These are phyloP conservation scores for Mortierella claussenii DNA, from an alignment of 192 early-diverging fungal species.

Conservation along the genomic window DNA sequence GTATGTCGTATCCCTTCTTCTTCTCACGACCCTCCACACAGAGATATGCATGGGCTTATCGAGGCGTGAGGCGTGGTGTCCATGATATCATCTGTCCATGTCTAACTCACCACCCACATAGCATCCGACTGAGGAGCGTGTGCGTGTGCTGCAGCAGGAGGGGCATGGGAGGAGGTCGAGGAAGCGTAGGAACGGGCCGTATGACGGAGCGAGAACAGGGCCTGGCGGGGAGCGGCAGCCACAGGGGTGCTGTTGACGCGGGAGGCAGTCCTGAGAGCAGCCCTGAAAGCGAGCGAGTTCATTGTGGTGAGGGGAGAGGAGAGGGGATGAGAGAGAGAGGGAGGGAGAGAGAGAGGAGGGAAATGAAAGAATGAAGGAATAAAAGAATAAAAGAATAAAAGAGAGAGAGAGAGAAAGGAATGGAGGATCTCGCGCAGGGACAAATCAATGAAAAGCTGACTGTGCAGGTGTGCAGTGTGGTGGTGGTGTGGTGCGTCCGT, in stretches of 20 bases:
- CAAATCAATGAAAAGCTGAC: too few relatives aligned
- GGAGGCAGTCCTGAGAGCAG: constrained; percentile 27
- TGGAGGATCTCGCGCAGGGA: too few relatives aligned
- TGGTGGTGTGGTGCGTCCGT: too few relatives aligned
- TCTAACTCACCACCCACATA: constrained; percentile 29
- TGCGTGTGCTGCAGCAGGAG: background rate
- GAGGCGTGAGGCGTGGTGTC: too few relatives aligned
- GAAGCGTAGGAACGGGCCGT: constrained; percentile 45
- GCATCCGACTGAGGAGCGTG: constrained; percentile 25
- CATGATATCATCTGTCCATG: too few relatives aligned
- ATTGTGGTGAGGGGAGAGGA: constrained; percentile 10
- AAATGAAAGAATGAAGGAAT: constrained; percentile 4
- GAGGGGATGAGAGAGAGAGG: background rate
- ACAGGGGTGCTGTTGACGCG: background rate
- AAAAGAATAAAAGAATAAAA: background rate
- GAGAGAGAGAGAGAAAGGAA: background rate
- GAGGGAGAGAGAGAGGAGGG: constrained; percentile 2
- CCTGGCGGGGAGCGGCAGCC: constrained; percentile 18
- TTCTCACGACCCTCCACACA: background rate
- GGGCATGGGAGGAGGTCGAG: background rate
- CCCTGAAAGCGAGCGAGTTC: constrained; percentile 42
- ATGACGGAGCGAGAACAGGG: constrained; percentile 37
- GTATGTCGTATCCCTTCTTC: background rate
- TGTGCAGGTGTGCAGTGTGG: too few relatives aligned
- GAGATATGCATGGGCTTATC: too few relatives aligned